Evolutionary conservation across 306 rosid species (phyloP).

Genomic region (Vigna unguiculata): DNA sequence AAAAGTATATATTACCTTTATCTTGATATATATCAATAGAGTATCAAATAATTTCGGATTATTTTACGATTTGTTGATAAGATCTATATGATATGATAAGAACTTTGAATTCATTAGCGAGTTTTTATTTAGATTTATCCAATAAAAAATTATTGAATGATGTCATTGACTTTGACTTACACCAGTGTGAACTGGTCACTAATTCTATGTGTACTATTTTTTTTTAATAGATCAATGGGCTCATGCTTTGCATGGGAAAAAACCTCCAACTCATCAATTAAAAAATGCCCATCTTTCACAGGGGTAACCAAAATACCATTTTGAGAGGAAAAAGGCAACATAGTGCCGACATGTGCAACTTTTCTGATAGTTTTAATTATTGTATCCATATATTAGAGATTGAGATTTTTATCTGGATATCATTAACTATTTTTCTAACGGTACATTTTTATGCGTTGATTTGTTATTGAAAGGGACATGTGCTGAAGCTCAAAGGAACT

Average conservation of each 20-base stretch:
- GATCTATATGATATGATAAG: background rate
- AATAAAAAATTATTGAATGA: background rate
- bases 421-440: constrained; percentile 45
- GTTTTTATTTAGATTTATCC: background rate
- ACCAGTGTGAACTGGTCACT: background rate
- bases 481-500: constrained; percentile 96
- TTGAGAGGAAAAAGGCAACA: background rate
- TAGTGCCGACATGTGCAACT: background rate
- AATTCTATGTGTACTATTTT: background rate
- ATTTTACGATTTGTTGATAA: background rate
- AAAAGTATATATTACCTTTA: background rate
- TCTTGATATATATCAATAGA: background rate
- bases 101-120: background rate
- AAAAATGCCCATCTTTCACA: background rate
- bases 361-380: background rate
- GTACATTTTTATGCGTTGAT: constrained; percentile 40
- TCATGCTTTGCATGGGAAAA: background rate
- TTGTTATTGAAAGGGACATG: constrained; percentile 74
- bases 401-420: constrained; percentile 32
- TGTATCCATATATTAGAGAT: constrained; percentile 32
- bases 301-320: background rate
- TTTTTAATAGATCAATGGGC: background rate
- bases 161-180: background rate
- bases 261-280: background rate
- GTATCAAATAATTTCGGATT: background rate